Evolutionary conservation across 192 early-diverging fungal genomes (phyloP), one percentile per base, ranked within the genome.

Genomic region (Umbelopsis isabellina): DNA sequence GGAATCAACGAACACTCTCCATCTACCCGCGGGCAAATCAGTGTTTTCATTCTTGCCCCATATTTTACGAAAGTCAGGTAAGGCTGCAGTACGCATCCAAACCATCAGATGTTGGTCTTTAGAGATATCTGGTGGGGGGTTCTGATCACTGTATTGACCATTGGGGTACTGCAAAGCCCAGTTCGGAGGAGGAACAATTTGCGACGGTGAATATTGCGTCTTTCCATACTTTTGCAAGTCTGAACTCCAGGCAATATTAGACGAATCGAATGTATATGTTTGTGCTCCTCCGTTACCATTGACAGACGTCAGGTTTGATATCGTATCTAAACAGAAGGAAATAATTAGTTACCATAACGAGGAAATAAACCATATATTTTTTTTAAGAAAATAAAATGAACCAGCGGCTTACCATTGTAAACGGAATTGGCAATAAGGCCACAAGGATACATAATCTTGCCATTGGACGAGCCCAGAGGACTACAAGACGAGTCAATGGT

Each of bases 41-140:
- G 77, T 77, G 2, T 83, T 47, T 35, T 86, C 85, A 71, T 95
- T 92, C 64, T 87, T 81, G 48, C 92, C 95, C 82, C 91, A 98
- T 44, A 96, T 76, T 78, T 99, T 99, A 66, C 96, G 84, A 84
- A 99, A 99, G 21, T 89, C 93, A 12, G 96, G 94, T 67, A 97
- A 85, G 0, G 94, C 97, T 6, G 97, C 93, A 1, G 93, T 93
- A 33, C 95, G 86, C 94, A 97, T 95, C 97, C 97, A 99, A 25
- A 99, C 96, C 79, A 94, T 90, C 71, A 99, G 90, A 25, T 89
- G 86, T 83, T 97, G 90, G 81, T 90, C 82, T 13, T 53, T 71
- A 1, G 79, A 65, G 45, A 96, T 79, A 67, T 96, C 83, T 0
- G 93, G 91, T 25, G 85, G 91, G 13, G 78, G 78, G 25, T 80